phyloP scores from a whole-genome alignment of 2,329 filamentous ascomycete species.

The Triangularia verruculosa region DNA sequence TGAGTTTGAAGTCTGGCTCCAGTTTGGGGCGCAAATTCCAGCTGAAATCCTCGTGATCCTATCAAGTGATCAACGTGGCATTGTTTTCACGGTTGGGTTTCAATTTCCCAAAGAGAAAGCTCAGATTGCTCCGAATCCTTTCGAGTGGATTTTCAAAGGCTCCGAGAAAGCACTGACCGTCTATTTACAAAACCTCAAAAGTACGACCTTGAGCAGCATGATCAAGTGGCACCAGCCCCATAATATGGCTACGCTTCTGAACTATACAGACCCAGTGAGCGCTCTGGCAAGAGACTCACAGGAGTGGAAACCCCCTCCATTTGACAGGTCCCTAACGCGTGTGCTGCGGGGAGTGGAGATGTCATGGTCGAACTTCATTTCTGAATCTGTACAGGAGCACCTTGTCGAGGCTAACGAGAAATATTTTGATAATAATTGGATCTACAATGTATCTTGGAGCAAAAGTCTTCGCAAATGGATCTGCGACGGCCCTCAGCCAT shows the following conservation, averaged over 20 bases:
- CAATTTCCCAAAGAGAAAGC: neutral
- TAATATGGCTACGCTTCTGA: neutral
- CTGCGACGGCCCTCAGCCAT: neutral
- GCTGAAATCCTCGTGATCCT: neutral
- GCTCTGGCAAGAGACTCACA: neutral
- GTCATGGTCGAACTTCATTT: too few species aligned
- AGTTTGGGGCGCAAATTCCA: neutral
- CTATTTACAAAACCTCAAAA: neutral
- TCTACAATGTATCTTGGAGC: neutral
- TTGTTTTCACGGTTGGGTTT: neutral
- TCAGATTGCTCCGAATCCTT: neutral
- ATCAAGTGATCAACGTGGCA: neutral
- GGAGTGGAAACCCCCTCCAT: neutral
- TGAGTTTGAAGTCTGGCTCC: neutral
- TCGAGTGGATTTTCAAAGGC: too few species aligned
- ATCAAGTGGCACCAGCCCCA: neutral
- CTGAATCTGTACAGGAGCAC: neutral
- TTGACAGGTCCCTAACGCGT: too few species aligned
- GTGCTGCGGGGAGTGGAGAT: too few species aligned
- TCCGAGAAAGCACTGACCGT: neutral
- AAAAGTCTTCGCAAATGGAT: neutral
- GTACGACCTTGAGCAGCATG: conserved; percentile 1
- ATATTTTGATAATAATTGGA: too few species aligned
- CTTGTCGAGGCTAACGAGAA: too few species aligned
- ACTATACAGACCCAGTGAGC: neutral